Evolutionary conservation across 345 rosid genomes (phyloP), one percentile per base, ranked within the genome.

Genomic region (Populus nigra): DNA sequence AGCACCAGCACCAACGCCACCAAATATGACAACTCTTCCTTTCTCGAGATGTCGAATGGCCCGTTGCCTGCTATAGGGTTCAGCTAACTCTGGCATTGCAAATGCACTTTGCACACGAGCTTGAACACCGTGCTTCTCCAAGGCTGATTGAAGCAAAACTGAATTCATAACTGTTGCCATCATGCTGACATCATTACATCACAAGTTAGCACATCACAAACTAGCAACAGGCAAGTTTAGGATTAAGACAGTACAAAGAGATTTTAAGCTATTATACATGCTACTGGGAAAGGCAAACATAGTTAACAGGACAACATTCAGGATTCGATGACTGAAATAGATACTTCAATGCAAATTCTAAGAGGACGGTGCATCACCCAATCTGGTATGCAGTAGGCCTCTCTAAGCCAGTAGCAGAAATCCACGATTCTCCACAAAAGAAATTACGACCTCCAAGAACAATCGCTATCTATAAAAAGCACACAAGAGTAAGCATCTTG

Each of bases 91-190:
- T 25, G 82, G 89, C 86, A 94, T 86, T 7, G 90, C 59, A 66
- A 91, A 87, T 63, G 93, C 85, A 81, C 91, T 93, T 81, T 94
- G 98, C 72, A 93, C 87, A 53, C 92, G 94, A 2, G 93, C 80
- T 82, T 89, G 94, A 61, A 93, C 81, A 75, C 93, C 94, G 69
- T 87, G 74, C 87, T 93, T 93, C 83, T 93, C 98, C 76, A 94
- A 81, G 16, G 97, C 88, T 71, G 97, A 91, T 69, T 94, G 98
- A 66, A 94, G 91, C 84, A 94, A 87, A 59, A 90, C 79, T 57
- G 95, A 88, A 78, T 91, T 94, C 97, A 94, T 94, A 82, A 91
- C 95, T 20, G 97, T 90, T 69, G 95, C 97, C 97, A 91, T 94
- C 97, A 90, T 91, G 76, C 97, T 93, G 90, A 38, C 31, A 83